Evolutionary conservation across 139 green algal species (phyloP), one percentile per base, ranked within the genome.

Genomic region (Nannochloris sp.): DNA sequence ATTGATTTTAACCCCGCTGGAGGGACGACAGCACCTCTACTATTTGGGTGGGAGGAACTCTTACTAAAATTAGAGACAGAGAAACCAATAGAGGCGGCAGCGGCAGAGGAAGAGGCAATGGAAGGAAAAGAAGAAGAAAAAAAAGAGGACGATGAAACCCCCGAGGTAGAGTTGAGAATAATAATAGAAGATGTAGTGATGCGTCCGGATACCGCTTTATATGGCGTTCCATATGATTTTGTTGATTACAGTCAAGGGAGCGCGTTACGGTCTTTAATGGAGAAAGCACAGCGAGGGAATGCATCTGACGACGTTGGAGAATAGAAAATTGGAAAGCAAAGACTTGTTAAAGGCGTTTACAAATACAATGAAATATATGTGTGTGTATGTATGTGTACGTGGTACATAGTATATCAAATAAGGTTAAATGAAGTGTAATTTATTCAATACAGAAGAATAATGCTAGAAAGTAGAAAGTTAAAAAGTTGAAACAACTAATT

Each of bases 1-100:
- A 6, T 98, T 15, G 93, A 98, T 76, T 89, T 98, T 67, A 97
- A 96, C 70, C 83, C 91, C 0, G 66, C 85, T 29, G 74, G 79
- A 7, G 79, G 72, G 51, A 83, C 81, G 23, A 97, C 92, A 7
- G 77, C 81, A 0, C 86, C 92, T 10, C 81, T 97, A 59, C 78
- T 98, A 6, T 98, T 94, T 70, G 64, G 64, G 15, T 96, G 90
- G 90, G 64, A 84, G 32, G 79, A 90, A 39, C 75, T 93, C 30
- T 4, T 55, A 7, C 37, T 27, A 36, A 25, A 25, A 53, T 35
- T 27, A 15, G 4, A 55, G 4, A 37, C 25, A 14, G n/a, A 56
- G 15, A 0, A 36, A 36, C 13, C 14, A 25, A 39, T 12, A 30
- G 42, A n/a, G n/a, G n/a, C n/a, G n/a, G n/a, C 19, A 19, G 42